Conservation (phyloP, 2,329 filamentous ascomycete species). For the Microdochium trichocladiopsis region DNA sequence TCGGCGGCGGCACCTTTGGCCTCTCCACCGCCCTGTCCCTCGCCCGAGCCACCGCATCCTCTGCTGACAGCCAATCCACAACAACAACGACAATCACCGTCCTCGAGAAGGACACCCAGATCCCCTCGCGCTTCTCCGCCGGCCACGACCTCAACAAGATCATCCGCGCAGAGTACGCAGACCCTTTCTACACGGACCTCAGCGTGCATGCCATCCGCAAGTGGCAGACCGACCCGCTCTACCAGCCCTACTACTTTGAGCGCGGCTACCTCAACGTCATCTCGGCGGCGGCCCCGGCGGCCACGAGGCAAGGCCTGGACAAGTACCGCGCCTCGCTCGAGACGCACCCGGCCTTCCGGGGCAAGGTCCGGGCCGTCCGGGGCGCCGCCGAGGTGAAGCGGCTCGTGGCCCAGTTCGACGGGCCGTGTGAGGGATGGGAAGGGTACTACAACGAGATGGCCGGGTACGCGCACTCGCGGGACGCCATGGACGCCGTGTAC, state of each 20-base stretch:
- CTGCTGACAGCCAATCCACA: too few relatives aligned
- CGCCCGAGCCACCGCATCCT: slow-evolving; percentile 30
- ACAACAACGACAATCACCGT: too few relatives aligned
- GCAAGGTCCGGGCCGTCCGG: slow-evolving; percentile 29
- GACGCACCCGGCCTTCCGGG: slow-evolving; percentile 28
- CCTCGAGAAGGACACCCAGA: slow-evolving; percentile 21
- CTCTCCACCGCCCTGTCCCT: slow-evolving; percentile 33
- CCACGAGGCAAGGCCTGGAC: slow-evolving; percentile 37
- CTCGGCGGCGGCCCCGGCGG: slow-evolving; percentile 36
- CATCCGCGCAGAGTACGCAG: slow-evolving; percentile 50
- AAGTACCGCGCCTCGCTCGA: slow-evolving; percentile 32
- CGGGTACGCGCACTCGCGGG: slow-evolving; percentile 48
- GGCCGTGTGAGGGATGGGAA: slow-evolving; percentile 35
- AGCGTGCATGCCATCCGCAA: slow-evolving; percentile 38
- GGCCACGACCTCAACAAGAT: slow-evolving; percentile 58
- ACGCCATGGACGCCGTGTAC: slow-evolving; percentile 41
- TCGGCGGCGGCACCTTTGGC: slow-evolving; percentile 3
- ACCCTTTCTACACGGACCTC: slow-evolving; percentile 47
- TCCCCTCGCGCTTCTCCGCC: slow-evolving; percentile 39
- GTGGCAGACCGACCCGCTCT: slow-evolving; percentile 42
- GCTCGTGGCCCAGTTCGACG: slow-evolving; percentile 39
- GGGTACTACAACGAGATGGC: slow-evolving; percentile 53
- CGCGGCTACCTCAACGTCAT: slow-evolving; percentile 41
- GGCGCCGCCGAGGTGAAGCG: slow-evolving; percentile 30
- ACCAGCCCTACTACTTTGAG: slow-evolving; percentile 41